Evolutionary conservation across 805 yeast species (phyloP).

Genomic region (Candida rishiriensis): DNA sequence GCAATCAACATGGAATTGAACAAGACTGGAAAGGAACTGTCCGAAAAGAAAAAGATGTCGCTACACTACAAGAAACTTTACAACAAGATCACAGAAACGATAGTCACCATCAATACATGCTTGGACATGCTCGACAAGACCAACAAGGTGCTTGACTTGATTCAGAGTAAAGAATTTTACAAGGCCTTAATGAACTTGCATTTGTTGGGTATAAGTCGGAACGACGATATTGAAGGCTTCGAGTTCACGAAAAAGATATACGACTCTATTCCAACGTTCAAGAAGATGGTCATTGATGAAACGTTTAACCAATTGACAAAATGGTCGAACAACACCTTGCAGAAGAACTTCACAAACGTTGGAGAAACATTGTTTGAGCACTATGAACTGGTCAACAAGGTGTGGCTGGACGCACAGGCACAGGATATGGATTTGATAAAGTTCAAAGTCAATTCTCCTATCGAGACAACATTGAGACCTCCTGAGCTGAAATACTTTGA

Average conservation of each 20-base stretch:
- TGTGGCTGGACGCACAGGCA: conserved; percentile 51
- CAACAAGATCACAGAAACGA: conserved; percentile 66
- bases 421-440: conserved; percentile 41
- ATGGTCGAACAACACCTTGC: conserved; percentile 59
- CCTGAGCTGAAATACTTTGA: conserved; percentile 36
- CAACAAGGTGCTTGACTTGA: conserved; percentile 78
- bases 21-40: conserved; percentile 61
- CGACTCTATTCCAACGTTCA: conserved; percentile 71
- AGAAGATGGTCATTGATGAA: conserved; percentile 68
- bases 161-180: conserved; percentile 69
- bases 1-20: conserved; percentile 55
- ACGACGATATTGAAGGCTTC: conserved; percentile 60
- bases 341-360: conserved; percentile 52
- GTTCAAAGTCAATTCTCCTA: conserved; percentile 79
- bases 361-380: conserved; percentile 56
- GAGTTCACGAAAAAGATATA: conserved; percentile 72
- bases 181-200: conserved; percentile 82
- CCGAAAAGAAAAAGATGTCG: conserved; percentile 54
- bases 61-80: conserved; percentile 60
- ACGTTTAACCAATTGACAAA: conserved; percentile 61
- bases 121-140: conserved; percentile 81
- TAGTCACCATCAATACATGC: conserved; percentile 63
- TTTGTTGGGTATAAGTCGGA: conserved; percentile 62
- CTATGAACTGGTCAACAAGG: conserved; percentile 49
- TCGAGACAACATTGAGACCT: conserved; percentile 72